These are phyloP conservation scores for Carex littledalei DNA, from an alignment of 176 grass and related monocot species.

Conservation along the genomic window DNA sequence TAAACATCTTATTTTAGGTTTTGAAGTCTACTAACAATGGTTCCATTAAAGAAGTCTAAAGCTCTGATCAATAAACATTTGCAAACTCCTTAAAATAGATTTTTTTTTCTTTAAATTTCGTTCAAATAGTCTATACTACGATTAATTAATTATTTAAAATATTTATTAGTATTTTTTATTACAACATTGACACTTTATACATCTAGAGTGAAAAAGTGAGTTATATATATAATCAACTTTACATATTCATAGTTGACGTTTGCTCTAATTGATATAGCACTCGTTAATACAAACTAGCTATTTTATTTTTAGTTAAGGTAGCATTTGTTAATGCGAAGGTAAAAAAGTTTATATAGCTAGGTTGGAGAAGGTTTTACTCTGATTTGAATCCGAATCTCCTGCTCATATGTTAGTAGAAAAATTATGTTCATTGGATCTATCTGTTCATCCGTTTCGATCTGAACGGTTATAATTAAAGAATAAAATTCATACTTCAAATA, in stretches of 20 bases:
- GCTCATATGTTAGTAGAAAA: too few species aligned
- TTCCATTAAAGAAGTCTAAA: neutral
- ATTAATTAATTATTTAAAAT: neutral
- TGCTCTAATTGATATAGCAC: neutral
- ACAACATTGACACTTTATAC: neutral
- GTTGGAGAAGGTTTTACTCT: too few species aligned
- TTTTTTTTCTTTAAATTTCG: neutral
- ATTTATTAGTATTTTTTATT: neutral
- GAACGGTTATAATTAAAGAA: too few species aligned
- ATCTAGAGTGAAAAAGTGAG: neutral
- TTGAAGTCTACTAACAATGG: neutral
- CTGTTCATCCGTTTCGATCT: too few species aligned
- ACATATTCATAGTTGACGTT: too few species aligned
- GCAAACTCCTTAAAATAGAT: neutral
- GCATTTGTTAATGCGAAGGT: too few species aligned
- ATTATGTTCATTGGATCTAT: too few species aligned
- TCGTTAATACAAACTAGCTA: neutral
- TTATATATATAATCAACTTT: neutral
- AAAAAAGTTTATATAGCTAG: too few species aligned
- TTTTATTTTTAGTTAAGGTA: neutral
- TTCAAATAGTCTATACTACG: neutral
- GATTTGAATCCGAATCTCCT: too few species aligned
- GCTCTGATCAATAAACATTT: neutral
- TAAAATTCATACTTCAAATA: too few species aligned
- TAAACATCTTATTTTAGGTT: neutral